phyloP scores from a whole-genome alignment of 208 protist species.

The Lotmaria passim region DNA sequence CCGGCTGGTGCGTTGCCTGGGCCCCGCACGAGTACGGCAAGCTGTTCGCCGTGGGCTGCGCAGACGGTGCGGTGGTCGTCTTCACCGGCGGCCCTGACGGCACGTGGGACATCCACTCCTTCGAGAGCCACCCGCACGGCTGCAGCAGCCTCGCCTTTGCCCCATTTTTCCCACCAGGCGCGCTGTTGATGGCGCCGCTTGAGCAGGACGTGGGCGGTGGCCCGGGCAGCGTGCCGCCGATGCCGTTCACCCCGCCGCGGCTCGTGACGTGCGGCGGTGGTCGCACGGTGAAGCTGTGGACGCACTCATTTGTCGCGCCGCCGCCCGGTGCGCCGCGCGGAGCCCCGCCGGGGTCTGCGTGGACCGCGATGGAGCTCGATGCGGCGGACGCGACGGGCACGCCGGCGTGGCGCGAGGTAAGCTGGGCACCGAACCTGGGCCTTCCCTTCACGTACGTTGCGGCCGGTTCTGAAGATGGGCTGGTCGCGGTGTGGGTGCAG shows the following conservation, averaged over 20 bases:
- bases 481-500: slow-evolving; percentile 81
- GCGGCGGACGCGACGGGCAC: slow-evolving; percentile 17
- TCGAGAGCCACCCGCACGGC: slow-evolving; percentile 54
- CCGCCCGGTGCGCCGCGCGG: slow-evolving; percentile 14
- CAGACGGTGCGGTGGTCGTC: slow-evolving; percentile 64
- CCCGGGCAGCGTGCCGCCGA: slow-evolving; percentile 26
- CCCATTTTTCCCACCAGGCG: slow-evolving; percentile 70
- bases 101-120: slow-evolving; percentile 67
- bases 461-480: slow-evolving; percentile 74
- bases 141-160: slow-evolving; percentile 71
- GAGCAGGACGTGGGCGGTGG: slow-evolving; percentile 40
- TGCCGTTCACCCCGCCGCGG: slow-evolving; percentile 64
- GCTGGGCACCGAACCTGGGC: slow-evolving; percentile 82
- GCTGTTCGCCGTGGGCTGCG: slow-evolving; percentile 80
- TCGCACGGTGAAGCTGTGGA: slow-evolving; percentile 65
- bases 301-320: slow-evolving; percentile 37
- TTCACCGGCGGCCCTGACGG: slow-evolving; percentile 60
- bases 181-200: slow-evolving; percentile 69
- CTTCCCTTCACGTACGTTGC: slow-evolving; percentile 87
- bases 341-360: slow-evolving; percentile 40
- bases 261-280: slow-evolving; percentile 80
- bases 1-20: slow-evolving; percentile 76
- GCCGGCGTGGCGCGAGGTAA: slow-evolving; percentile 67
- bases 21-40: slow-evolving; percentile 80
- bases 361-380: slow-evolving; percentile 53